Evolutionary conservation across 805 yeast species (phyloP).

Genomic region (Suhomyces prunicola): DNA sequence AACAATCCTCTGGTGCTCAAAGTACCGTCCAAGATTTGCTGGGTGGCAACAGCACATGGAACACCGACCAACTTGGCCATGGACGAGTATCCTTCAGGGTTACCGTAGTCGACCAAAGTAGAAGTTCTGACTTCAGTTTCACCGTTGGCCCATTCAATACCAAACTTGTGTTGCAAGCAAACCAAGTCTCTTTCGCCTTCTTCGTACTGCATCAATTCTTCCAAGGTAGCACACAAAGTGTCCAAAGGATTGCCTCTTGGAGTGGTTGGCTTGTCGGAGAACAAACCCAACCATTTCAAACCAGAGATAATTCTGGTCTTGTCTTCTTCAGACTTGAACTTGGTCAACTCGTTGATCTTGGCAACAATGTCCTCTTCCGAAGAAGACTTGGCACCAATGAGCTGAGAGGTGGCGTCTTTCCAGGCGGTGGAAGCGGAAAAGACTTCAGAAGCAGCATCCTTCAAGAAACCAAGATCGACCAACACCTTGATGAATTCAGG

Average conservation of each 20-base stretch:
- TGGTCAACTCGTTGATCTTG: constrained; percentile 73
- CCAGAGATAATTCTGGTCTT: constrained; percentile 86
- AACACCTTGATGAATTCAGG: constrained; percentile 95
- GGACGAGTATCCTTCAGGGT: constrained; percentile 83
- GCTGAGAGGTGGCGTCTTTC: constrained; percentile 81
- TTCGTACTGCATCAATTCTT: constrained; percentile 93
- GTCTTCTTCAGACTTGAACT: constrained; percentile 76
- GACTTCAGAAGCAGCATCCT: constrained; percentile 64
- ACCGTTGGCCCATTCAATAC: constrained; percentile 96
- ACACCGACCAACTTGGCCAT: constrained; percentile 99
- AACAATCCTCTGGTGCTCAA: constrained; percentile 75
- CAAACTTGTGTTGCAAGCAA: constrained; percentile 94
- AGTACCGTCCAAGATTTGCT: constrained; percentile 80
- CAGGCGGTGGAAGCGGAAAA: constrained; percentile 65
- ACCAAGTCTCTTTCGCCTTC: constrained; percentile 95
- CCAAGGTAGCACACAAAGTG: constrained; percentile 94
- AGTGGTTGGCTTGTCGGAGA: constrained; percentile 68
- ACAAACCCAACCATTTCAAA: constrained; percentile 89
- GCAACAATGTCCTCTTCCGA: constrained; percentile 71
- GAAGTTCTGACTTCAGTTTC: constrained; percentile 88
- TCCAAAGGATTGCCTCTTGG: constrained; percentile 95
- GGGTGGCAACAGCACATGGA: constrained; percentile 95
- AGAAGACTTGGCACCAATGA: constrained; percentile 70
- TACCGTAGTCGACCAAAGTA: constrained; percentile 92
- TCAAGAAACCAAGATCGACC: constrained; percentile 89